A percentile compares a stretch with the other conserved stretches of the same genome.
phyloP scores from a whole-genome alignment of 129 eudicot genomes.

The Heracleum sosnowskyi region DNA sequence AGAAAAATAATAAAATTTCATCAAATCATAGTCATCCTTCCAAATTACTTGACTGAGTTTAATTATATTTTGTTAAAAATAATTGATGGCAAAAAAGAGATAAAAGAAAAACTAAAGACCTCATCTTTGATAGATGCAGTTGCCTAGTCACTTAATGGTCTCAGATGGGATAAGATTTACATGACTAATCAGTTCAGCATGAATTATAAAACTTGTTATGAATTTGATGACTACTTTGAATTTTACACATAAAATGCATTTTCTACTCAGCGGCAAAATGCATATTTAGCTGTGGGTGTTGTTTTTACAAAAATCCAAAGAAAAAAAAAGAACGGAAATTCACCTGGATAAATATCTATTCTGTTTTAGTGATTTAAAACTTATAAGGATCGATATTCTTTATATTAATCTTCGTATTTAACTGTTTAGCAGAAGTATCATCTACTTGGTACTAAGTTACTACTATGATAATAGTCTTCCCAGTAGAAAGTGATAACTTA shows the following conservation, averaged over 20 bases:
- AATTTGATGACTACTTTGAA: background rate
- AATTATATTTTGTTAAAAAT: background rate
- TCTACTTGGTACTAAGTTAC: background rate
- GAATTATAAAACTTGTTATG: too few species aligned
- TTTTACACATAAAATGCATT: too few species aligned
- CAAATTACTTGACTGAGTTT: background rate
- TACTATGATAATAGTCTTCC: too few species aligned
- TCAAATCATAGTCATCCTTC: background rate
- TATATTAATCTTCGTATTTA: background rate
- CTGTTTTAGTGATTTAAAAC: background rate
- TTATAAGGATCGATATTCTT: background rate
- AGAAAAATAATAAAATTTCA: background rate
- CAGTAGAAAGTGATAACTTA: constrained; percentile 19
- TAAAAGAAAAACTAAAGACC: background rate
- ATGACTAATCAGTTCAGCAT: background rate
- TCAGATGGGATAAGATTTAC: background rate
- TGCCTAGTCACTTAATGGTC: background rate
- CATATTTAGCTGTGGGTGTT: background rate
- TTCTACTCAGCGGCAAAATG: background rate
- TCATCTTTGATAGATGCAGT: background rate
- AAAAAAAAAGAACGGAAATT: background rate
- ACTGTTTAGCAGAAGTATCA: background rate
- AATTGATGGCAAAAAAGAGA: background rate
- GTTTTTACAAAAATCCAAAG: background rate
- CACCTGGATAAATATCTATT: background rate